Percentiles rank a stretch among this genome's conserved stretches.
Conservation (phyloP, 1,284 basidiomycete genomes). For the Cryptococcus sp. region DNA sequence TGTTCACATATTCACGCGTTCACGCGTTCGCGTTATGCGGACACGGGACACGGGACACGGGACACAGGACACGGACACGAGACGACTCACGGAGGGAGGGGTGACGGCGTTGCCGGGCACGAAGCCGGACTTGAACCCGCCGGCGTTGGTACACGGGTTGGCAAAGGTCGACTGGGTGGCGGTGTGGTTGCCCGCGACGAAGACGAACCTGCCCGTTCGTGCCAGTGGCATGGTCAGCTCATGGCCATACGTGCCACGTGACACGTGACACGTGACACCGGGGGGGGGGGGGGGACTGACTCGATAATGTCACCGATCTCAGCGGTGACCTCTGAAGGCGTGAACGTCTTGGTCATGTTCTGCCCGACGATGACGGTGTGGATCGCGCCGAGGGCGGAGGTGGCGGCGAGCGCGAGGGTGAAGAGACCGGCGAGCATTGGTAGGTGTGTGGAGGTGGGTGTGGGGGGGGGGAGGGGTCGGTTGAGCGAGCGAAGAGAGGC, state of each 20-base stretch:
- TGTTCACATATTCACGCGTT: too few relatives aligned
- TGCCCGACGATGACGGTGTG: slow-evolving; percentile 1
- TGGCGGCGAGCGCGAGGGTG: background rate
- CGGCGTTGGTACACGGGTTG: slow-evolving; percentile 53
- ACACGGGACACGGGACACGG: too few relatives aligned
- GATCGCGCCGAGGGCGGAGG: background rate
- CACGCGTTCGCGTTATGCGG: too few relatives aligned
- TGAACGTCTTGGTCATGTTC: slow-evolving; percentile 6
- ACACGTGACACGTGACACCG: too few relatives aligned
- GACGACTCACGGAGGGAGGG: slow-evolving; percentile 58
- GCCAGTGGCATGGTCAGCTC: too few relatives aligned
- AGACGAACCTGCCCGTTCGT: slow-evolving; percentile 11
- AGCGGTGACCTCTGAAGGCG: slow-evolving; percentile 7
- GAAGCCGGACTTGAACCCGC: slow-evolving; percentile 59
- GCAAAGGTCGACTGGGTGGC: slow-evolving; percentile 61
- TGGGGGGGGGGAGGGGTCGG: too few relatives aligned
- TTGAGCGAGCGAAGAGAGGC: too few relatives aligned
- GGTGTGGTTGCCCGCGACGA: slow-evolving; percentile 55
- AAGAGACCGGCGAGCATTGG: background rate
- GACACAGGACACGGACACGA: slow-evolving; percentile 30
- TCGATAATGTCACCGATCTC: slow-evolving; percentile 14
- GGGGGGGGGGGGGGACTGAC: slow-evolving; percentile 1
- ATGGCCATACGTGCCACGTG: too few relatives aligned
- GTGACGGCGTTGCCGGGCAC: background rate
- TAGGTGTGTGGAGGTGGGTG: background rate